Base-by-base conservation (phyloP, 345 rosid genomes). In the Lumnitzera littorea region DNA sequence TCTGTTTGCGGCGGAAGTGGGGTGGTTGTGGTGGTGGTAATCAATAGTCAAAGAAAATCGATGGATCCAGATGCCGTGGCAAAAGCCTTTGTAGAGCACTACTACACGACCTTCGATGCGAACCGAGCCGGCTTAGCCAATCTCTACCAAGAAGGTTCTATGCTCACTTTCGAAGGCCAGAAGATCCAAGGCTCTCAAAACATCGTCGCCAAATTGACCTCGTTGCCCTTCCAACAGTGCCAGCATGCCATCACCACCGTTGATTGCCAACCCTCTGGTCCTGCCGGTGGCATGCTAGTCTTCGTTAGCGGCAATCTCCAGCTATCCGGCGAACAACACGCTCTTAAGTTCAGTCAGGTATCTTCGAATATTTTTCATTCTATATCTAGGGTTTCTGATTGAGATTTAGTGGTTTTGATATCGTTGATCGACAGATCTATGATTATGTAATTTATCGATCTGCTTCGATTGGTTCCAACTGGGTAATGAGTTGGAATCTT, bases 121-220 rank as follows among this genome's bases (percentile, higher is more conserved):
- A 91, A 80, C 72, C 80, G 97, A 4, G 67, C 65, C 8, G 80
- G 80, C 2, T 74, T 95, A 15, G 91, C 71, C 24, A 84, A 76
- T 66, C 84, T 95, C 12, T 95, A 90, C 64, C 95, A 88, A 73
- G 96, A 94, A 6, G 85, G 69, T 2, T 94, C 96, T 1, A 94
- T 90, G 99, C 75, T 90, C 66, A 84, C 91, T 65, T 94, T 94
- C 75, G 96, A 94, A 64, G 99, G 97, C 51, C 95, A 94, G 62
- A 86, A 90, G 95, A 79, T 88, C 74, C 95, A 80, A 68, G 99
- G 97, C 46, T 67, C 84, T 3, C 82, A 62, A 16, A 84, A 67
- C 77, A 88, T 94, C 76, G 96, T 88, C 12, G 75, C 89, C 8
- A 94, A 94, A 80, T 91, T 94, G 63, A 78, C 83, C 5, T 57